These are phyloP conservation scores for Friedmanniomyces simplex DNA, from an alignment of 495 filamentous ascomycete genomes.

Conservation along the genomic window DNA sequence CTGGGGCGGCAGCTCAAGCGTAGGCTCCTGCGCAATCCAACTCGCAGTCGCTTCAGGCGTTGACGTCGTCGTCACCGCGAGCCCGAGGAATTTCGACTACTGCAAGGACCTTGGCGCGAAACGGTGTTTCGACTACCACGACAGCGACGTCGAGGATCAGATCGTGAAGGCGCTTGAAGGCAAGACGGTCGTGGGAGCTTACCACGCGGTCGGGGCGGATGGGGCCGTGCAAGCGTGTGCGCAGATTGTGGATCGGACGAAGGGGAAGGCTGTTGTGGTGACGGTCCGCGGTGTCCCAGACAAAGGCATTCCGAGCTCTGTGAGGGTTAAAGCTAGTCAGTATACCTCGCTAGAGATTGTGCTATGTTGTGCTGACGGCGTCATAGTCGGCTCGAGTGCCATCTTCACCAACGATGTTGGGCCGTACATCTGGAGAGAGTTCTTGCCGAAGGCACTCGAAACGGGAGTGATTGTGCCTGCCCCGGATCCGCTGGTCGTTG, in stretches of 20 bases:
- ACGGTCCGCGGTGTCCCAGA: conserved; percentile 15
- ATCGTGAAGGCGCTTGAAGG: conserved; percentile 24
- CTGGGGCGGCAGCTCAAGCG: conserved; percentile 33
- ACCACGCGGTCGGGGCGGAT: conserved; percentile 14
- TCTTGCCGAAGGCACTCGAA: conserved; percentile 22
- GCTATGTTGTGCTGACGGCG: background rate
- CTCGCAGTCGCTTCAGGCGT: conserved; percentile 30
- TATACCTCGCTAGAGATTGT: background rate
- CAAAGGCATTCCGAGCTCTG: conserved; percentile 14
- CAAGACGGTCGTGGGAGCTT: conserved; percentile 23
- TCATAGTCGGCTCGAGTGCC: conserved; percentile 1
- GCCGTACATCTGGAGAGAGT: conserved; percentile 23
- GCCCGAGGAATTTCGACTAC: conserved; percentile 31
- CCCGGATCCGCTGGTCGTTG: conserved; percentile 24
- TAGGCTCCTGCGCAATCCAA: conserved; percentile 32
- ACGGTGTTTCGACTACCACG: conserved; percentile 29
- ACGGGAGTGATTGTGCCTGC: conserved; percentile 11
- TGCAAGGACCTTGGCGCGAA: conserved; percentile 29
- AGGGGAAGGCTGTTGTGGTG: conserved; percentile 20
- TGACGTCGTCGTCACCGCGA: conserved; percentile 29
- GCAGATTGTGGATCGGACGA: conserved; percentile 14
- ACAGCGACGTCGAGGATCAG: conserved; percentile 20
- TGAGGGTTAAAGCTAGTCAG: conserved; percentile 16
- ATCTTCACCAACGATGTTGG: conserved; percentile 25
- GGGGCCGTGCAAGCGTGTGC: conserved; percentile 15